phyloP scores from a whole-genome alignment of 768 basidiomycete genomes.

The Nevesoporus exiguus region DNA sequence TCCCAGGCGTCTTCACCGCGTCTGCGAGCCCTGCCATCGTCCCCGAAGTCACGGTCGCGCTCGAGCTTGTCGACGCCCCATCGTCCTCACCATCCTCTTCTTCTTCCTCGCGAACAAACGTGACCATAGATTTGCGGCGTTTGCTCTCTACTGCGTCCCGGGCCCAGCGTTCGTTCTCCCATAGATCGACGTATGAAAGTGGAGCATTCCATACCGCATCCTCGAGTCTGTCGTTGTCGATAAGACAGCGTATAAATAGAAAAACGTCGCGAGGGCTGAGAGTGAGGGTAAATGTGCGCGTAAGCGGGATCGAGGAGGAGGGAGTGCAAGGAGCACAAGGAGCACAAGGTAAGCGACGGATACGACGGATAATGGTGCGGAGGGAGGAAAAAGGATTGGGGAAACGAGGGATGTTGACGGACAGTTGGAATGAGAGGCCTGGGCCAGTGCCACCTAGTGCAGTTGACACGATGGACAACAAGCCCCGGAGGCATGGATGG shows the following conservation, averaged over 20 bases:
- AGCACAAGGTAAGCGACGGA: background rate
- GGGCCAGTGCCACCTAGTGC: constrained; percentile 14
- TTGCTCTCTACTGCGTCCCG: constrained; percentile 12
- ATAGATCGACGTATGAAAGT: constrained; percentile 67
- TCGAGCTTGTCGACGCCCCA: constrained; percentile 3
- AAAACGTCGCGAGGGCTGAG: constrained; percentile 22
- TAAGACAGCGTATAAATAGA: constrained; percentile 35
- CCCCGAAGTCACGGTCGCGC: background rate
- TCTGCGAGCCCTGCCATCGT: background rate
- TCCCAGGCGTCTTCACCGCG: background rate
- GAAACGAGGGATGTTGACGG: constrained; percentile 7
- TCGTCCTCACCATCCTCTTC: constrained; percentile 12
- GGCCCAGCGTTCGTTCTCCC: constrained; percentile 74
- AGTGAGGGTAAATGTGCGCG: constrained; percentile 12
- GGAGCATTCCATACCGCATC: constrained; percentile 65
- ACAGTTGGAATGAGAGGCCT: constrained; percentile 16
- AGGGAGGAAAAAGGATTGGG: background rate
- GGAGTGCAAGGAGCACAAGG: background rate
- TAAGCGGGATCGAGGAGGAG: background rate
- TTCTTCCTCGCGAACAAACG: constrained; percentile 4
- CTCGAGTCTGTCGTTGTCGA: constrained; percentile 64
- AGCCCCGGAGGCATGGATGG: constrained; percentile 8
- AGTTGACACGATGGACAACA: constrained; percentile 1
- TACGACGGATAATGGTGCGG: background rate
- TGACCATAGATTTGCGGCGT: constrained; percentile 3